These are phyloP conservation scores for Zygnema circumcarinatum DNA, from an alignment of 139 green algal genomes.

Conservation along the genomic window DNA sequence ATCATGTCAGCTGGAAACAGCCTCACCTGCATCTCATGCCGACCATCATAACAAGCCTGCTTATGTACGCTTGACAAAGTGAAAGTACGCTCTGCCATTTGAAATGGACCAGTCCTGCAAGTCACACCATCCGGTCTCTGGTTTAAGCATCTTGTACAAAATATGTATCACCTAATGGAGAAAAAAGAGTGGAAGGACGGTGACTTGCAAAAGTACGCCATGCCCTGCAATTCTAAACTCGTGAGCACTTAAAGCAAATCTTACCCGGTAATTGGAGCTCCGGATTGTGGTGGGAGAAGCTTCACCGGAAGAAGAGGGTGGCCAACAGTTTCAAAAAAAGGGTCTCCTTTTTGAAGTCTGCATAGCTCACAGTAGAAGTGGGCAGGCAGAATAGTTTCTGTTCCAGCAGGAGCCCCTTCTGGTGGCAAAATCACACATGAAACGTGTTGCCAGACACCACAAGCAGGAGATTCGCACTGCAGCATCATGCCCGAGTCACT, in stretches of 20 bases:
- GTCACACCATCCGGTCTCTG: background rate
- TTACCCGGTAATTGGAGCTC: background rate
- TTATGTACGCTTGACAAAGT: background rate
- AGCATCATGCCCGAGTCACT: background rate
- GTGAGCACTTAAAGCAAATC: background rate
- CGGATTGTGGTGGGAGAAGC: background rate
- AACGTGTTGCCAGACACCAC: conserved; percentile 33
- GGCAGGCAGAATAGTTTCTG: background rate
- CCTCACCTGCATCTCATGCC: conserved; percentile 11
- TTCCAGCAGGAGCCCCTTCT: background rate
- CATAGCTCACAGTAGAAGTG: conserved; percentile 22
- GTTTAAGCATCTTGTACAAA: background rate
- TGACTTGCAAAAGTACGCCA: background rate
- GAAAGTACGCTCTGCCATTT: background rate
- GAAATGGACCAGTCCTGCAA: conserved; percentile 11
- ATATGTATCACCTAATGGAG: background rate
- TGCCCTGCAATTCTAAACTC: background rate
- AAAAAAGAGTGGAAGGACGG: background rate
- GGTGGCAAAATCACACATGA: background rate
- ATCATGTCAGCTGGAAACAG: background rate
- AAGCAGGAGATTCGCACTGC: conserved; percentile 4
- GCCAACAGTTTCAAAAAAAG: background rate
- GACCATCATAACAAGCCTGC: background rate
- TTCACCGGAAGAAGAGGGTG: conserved; percentile 19
- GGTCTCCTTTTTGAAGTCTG: conserved; percentile 1